Conservation (phyloP, 2,329 filamentous ascomycete genomes). For the Chaetoscypha palmicola region DNA sequence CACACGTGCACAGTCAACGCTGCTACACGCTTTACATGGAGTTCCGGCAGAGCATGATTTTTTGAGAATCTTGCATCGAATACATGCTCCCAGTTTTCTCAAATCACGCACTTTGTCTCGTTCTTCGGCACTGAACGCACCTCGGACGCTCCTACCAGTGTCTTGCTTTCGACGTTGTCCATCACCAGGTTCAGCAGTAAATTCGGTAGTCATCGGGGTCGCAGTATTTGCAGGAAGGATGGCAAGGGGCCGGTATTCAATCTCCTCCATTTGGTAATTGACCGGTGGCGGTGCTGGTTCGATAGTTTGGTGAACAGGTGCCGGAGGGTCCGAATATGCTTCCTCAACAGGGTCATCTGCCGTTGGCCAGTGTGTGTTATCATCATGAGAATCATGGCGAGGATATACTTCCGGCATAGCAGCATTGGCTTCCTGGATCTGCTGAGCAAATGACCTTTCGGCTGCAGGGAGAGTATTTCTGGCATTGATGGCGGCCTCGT, state of each 20-base stretch:
- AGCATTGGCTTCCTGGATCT: slow-evolving; percentile 16
- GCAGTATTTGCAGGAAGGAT: slow-evolving; percentile 7
- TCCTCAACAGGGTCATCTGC: slow-evolving; percentile 20
- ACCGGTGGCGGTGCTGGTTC: background rate
- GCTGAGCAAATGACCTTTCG: slow-evolving; percentile 4
- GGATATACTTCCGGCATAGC: slow-evolving; percentile 19
- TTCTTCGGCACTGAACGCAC: slow-evolving; percentile 50
- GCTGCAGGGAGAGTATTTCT: background rate
- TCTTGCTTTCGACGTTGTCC: slow-evolving; percentile 32
- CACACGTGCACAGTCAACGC: slow-evolving; percentile 56
- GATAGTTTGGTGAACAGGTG: slow-evolving; percentile 10
- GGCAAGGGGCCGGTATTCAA: slow-evolving; percentile 19
- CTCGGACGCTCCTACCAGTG: too few relatives aligned
- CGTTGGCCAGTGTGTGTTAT: slow-evolving; percentile 25
- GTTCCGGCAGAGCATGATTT: slow-evolving; percentile 60
- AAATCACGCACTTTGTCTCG: slow-evolving; percentile 60
- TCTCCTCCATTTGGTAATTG: slow-evolving; percentile 3
- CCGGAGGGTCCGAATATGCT: slow-evolving; percentile 19
- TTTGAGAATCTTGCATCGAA: slow-evolving; percentile 57
- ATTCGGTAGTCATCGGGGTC: slow-evolving; percentile 25
- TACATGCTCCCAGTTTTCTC: slow-evolving; percentile 58
- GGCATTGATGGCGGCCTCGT: background rate
- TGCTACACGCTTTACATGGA: slow-evolving; percentile 56
- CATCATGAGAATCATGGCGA: slow-evolving; percentile 15
- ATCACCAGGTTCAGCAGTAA: slow-evolving; percentile 30